phyloP scores from a whole-genome alignment of 805 yeast species.

The Ogataea chonburiensis region DNA sequence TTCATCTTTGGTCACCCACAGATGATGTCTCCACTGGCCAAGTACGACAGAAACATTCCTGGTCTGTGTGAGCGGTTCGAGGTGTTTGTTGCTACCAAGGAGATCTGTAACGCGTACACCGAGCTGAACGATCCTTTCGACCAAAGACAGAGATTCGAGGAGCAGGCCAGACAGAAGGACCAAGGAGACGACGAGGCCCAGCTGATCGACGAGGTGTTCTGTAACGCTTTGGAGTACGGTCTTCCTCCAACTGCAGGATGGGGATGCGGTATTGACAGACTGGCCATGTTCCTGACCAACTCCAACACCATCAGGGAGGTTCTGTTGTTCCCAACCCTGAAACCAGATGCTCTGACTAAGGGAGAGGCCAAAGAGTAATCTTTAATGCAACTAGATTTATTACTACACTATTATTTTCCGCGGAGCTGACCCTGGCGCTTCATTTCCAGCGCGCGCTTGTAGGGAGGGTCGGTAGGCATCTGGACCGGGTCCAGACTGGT shows the following conservation, averaged over 20 bases:
- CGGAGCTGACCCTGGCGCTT: constrained; percentile 67
- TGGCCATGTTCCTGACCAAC: constrained; percentile 96
- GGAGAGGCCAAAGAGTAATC: constrained; percentile 32
- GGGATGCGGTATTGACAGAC: constrained; percentile 99
- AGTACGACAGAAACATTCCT: constrained; percentile 86
- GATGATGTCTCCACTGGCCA: constrained; percentile 99
- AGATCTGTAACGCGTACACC: constrained; percentile 96
- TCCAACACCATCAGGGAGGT: constrained; percentile 98
- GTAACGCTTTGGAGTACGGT: constrained; percentile 97
- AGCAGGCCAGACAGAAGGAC: constrained; percentile 97
- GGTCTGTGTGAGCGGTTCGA: constrained; percentile 98
- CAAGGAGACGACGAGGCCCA: constrained; percentile 99
- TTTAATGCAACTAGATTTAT: constrained; percentile 1
- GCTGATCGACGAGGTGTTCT: constrained; percentile 92
- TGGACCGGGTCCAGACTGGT: constrained; percentile 86
- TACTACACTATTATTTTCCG: constrained; percentile 21
- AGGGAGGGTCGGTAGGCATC: constrained; percentile 95
- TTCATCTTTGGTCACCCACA: constrained; percentile 98
- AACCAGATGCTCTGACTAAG: constrained; percentile 68
- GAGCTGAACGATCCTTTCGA: constrained; percentile 99
- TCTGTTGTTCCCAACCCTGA: constrained; percentile 95
- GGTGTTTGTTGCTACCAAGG: constrained; percentile 97
- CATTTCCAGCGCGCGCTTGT: constrained; percentile 85
- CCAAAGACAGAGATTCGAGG: constrained; percentile 96
- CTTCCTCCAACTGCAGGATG: constrained; percentile 99